Evolutionary conservation across 768 basidiomycete species (phyloP).

Genomic region (Suillus subluteus): DNA sequence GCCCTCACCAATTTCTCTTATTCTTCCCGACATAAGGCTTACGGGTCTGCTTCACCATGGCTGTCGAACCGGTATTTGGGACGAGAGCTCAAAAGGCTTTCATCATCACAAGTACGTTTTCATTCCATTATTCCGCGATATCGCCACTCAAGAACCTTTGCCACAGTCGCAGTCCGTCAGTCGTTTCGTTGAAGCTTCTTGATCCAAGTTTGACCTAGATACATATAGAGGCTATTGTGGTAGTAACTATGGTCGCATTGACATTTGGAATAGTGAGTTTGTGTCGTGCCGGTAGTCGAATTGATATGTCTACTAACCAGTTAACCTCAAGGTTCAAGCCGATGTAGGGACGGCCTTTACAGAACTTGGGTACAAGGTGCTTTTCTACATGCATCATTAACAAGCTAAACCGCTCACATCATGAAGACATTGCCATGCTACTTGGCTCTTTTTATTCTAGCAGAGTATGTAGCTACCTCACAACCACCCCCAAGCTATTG

Average conservation of each 20-base stretch:
- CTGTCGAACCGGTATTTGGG: slow-evolving; percentile 69
- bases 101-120: slow-evolving; percentile 64
- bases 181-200: slow-evolving; percentile 20
- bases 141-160: slow-evolving; percentile 14
- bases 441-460: slow-evolving; percentile 80
- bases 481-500: not conserved
- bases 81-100: slow-evolving; percentile 76
- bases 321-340: slow-evolving; percentile 49
- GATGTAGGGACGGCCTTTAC: slow-evolving; percentile 25
- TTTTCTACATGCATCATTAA: not conserved
- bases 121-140: not conserved
- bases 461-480: slow-evolving; percentile 55
- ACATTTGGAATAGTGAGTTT: slow-evolving; percentile 64
- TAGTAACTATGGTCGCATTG: slow-evolving; percentile 74
- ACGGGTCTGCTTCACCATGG: slow-evolving; percentile 49
- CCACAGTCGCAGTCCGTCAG: slow-evolving; percentile 63
- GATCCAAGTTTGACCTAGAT: slow-evolving; percentile 10
- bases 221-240: slow-evolving; percentile 68
- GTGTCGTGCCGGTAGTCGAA: slow-evolving; percentile 2
- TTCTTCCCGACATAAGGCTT: slow-evolving; percentile 20
- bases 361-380: slow-evolving; percentile 55
- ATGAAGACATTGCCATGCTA: slow-evolving; percentile 80
- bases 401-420: slow-evolving; percentile 18
- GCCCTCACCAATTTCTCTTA: slow-evolving; percentile 14
- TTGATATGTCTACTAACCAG: slow-evolving; percentile 8